Percentiles rank a stretch among this genome's conserved stretches.
phyloP scores from a whole-genome alignment of 2,329 filamentous ascomycete genomes.

The Penicillium digitatum region DNA sequence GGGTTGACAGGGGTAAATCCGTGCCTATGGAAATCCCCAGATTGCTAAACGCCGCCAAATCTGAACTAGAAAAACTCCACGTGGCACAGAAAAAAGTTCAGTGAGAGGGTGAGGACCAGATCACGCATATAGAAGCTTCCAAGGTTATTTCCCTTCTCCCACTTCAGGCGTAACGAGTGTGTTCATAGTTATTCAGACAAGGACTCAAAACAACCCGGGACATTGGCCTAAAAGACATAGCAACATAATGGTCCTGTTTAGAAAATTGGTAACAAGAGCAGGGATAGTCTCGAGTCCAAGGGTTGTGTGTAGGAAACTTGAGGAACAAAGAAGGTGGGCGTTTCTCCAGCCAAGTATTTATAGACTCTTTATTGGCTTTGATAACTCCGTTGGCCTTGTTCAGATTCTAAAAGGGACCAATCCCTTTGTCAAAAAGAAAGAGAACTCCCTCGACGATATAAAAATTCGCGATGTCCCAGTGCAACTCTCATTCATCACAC shows the following conservation, averaged over 20 bases:
- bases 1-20: too few species aligned
- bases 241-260: neutral
- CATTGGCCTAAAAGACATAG: neutral
- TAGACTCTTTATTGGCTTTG: neutral
- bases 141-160: too few species aligned
- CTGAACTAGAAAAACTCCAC: too few species aligned
- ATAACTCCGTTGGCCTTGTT: neutral
- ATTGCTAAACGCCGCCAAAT: too few species aligned
- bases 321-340: neutral
- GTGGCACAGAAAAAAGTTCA: too few species aligned
- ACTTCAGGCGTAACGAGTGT: too few species aligned
- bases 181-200: neutral
- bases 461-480: neutral
- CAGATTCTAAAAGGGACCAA: neutral
- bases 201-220: neutral
- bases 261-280: neutral
- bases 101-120: too few species aligned
- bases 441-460: neutral
- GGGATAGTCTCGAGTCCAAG: neutral
- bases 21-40: too few species aligned
- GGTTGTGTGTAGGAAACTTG: neutral
- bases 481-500: neutral
- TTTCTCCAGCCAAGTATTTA: neutral
- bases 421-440: neutral
- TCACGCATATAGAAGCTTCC: too few species aligned